Base-by-base conservation (phyloP, 2,329 filamentous ascomycete species). In the Aspergillus sp. region DNA sequence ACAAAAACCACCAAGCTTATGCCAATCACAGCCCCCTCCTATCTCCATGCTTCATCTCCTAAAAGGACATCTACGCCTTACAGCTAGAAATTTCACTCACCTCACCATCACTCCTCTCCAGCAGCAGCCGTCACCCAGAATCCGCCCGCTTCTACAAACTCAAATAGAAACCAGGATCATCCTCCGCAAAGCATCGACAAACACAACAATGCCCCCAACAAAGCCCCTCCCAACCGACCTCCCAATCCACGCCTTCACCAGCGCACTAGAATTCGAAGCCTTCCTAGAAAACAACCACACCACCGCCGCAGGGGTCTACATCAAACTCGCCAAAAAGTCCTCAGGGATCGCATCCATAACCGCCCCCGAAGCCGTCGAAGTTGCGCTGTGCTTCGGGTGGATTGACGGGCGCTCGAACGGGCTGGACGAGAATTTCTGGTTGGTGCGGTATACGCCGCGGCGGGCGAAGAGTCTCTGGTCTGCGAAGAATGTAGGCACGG, bases 311-410 rank as follows among this genome's bases (percentile, higher is more conserved):
- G 80, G 79, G 0, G 62, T 83, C 52, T 80, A 81, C 73, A 70
- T 84, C 15, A 76, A 79, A 51, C 71, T 83, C 22, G 75, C 75
- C 47, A 84, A 84, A 57, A 84, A 82, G 57, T 56, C 68, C 19
- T 76, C 77, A 1, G 66, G 69, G 3, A 69, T 76, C n/a, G 61
- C 73, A 1, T 80, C 80, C 0, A 70, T 85, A 13, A 78, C 76
- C 15, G 66, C 77, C 65, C 58, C 72, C 6, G 69, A 85, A 66
- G 84, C 84, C 1, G 76, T 87, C 17, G 81, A 86, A 65, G 70
- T 76, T 34, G 83, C 84, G 1, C 75, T 87, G 6, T 86, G 84
- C 67, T 82, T 81, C 64, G 85, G 85, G 42, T 87, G 85, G 84
- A 87, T 87, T 56, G 84, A 87, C 66, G 83, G 84, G 0, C 83